These are phyloP conservation scores for Xylariomycetidae sp. DNA, from an alignment of 2,329 filamentous ascomycete genomes.

Conservation along the genomic window DNA sequence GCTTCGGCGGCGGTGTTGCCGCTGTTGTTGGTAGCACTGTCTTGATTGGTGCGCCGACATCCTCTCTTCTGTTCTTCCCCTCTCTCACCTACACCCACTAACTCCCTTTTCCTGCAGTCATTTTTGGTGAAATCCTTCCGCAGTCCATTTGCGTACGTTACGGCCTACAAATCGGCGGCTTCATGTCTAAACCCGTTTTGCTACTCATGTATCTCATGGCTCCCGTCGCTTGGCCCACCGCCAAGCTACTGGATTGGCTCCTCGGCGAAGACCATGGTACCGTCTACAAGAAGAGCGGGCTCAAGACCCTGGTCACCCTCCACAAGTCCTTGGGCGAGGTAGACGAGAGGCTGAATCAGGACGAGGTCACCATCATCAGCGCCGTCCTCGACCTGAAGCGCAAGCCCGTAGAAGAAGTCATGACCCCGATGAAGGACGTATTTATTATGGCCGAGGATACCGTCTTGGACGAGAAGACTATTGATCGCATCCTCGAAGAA, in stretches of 20 bases:
- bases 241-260: constrained; percentile 88
- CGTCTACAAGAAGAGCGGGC: constrained; percentile 93
- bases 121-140: constrained; percentile 94
- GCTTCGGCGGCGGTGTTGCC: constrained; percentile 88
- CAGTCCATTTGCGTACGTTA: constrained; percentile 96
- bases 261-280: constrained; percentile 94
- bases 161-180: constrained; percentile 88
- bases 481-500: constrained; percentile 87
- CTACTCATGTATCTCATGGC: constrained; percentile 87
- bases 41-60: constrained; percentile 66
- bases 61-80: background rate
- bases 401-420: constrained; percentile 89
- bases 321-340: constrained; percentile 87
- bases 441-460: constrained; percentile 97
- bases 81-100: constrained; percentile 12
- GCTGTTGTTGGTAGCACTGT: constrained; percentile 90
- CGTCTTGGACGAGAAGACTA: constrained; percentile 84
- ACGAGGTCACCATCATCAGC: constrained; percentile 98
- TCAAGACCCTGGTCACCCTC: constrained; percentile 92
- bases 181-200: constrained; percentile 84
- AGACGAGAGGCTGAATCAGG: constrained; percentile 85
- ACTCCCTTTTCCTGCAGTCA: constrained; percentile 53
- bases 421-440: constrained; percentile 98
- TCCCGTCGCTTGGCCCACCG: constrained; percentile 88
- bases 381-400: constrained; percentile 94